phyloP scores from a whole-genome alignment of 1,284 basidiomycete species.

The Malassezia globosa region DNA sequence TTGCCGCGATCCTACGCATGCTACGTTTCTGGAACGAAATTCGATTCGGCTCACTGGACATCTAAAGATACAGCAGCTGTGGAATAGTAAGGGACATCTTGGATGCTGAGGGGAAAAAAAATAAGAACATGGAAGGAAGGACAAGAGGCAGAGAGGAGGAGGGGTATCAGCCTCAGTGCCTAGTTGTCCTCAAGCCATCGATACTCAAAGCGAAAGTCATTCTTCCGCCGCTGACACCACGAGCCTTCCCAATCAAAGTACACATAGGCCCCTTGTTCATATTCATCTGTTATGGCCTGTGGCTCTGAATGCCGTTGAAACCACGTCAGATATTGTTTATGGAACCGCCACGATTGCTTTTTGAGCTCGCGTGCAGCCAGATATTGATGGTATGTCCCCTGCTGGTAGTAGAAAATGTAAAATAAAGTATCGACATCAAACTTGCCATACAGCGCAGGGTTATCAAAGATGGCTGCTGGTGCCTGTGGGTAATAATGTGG shows the following conservation, averaged over 20 bases:
- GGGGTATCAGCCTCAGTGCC: neutral
- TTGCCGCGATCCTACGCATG: constrained; percentile 22
- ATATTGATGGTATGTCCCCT: constrained; percentile 95
- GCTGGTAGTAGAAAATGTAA: constrained; percentile 97
- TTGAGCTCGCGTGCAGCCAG: constrained; percentile 94
- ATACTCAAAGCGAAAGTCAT: constrained; percentile 69
- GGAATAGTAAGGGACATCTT: neutral
- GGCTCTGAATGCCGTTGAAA: constrained; percentile 98
- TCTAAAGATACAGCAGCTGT: constrained; percentile 2
- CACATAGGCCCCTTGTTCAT: constrained; percentile 78
- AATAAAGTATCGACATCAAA: constrained; percentile 95
- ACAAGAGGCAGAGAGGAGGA: neutral
- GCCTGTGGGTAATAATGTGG: constrained; percentile 91
- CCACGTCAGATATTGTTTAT: constrained; percentile 98
- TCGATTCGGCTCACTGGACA: constrained; percentile 9
- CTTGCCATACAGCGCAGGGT: constrained; percentile 75
- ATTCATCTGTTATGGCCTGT: constrained; percentile 98
- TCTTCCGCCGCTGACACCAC: constrained; percentile 97
- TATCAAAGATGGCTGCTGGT: constrained; percentile 68
- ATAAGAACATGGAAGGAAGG: too few species aligned
- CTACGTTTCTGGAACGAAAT: constrained; percentile 17
- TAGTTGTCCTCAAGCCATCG: constrained; percentile 44
- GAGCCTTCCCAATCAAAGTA: constrained; percentile 48
- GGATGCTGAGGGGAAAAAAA: neutral
- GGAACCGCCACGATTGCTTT: constrained; percentile 96